Evolutionary conservation across 2,329 filamentous ascomycete species (phyloP), one percentile per base, ranked within the genome.

Genomic region (Stachybotrys elegans): DNA sequence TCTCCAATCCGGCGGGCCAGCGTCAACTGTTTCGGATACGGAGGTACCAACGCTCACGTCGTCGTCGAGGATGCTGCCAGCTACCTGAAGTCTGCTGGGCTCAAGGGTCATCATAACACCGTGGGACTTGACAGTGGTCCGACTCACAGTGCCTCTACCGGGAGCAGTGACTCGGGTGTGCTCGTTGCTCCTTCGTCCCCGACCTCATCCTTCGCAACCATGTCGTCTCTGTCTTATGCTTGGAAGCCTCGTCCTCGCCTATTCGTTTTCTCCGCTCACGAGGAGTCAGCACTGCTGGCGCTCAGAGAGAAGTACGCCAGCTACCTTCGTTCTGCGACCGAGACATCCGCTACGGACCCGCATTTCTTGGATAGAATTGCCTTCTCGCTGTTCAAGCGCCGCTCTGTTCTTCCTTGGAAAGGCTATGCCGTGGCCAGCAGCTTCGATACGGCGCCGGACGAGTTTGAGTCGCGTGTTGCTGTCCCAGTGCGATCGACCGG

Each of bases 21-120:
- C 35, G 53, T 69, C 20, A 69, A 66, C 49, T 58, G 53, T 12
- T 69, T 66, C 43, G 66, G 67, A 0, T 63, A 56, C 44, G 66
- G 66, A 4, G 65, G 66, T 6, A 52, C 58, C 12, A 69, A 69
- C 42, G 57, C 53, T 3, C 63, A 68, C 32, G 53, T 57, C 13
- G 49, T 61, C 16, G 14, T 60, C 1, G 60, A 62, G 19, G 43
- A 51, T n/a, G 31, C 31, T n/a, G 14, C 14, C 17, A 12, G 17
- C 31, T 34, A 34, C 31, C 31, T 34, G 14, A 34, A 34, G 31
- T 16, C 17, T 34, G 31, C 31, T 16, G 6, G 7, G 14, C 14
- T n/a, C 31, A 16, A 16, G n/a, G 38, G 40, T 13, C 19, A 9
- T 16, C 14, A 34, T 16, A 39, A 46, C 22, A 42, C 43, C 5